Base-by-base conservation (phyloP, 2,329 filamentous ascomycete species). In the Fusarium staphyleae region DNA sequence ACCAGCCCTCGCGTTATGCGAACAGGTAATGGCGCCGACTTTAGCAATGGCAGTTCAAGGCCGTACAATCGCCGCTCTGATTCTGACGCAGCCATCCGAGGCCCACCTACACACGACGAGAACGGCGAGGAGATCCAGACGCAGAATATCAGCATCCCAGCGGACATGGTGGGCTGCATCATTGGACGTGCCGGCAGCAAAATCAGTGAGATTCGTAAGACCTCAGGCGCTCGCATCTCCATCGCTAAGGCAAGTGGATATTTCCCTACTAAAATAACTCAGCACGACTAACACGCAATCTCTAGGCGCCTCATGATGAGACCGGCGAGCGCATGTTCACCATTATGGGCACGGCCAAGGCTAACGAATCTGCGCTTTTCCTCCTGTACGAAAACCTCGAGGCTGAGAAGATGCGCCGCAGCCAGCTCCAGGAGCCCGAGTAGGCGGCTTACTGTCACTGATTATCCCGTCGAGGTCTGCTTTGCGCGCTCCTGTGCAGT, bases 291-390 rank as follows among this genome's bases (percentile, higher is more conserved):
- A 60, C 28, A 32, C n/a, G 19, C 14, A 32, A 37, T 14, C 3
- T 52, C 5, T 48, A 87, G 83, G 88, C 93, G 39, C 91, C 95
- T 50, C 95, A 99, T 70, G 95, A 99, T 68, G 95, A 98, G 66
- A 96, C 91, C 55, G 95, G 95, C 64, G 95, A 99, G 83, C 88
- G 95, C 69, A 99, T 99, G 95, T 99, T 99, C 80, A 99, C 95
- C 70, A 99, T 99, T 73, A 97, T 96, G 84, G 95, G 95, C 65
- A 96, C 90, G 56, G 88, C 91, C 55, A 89, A 88, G 77, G 91
- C 92, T 62, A 99, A 99, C 69, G 95, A 99, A 78, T 93, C 92
- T 66, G 95, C 95, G 4, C 82, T 99, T 22, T 97, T 96, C 76
- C 87, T 99, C 47, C 82, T 99, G 60, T 99, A 99, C 74, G 95